A percentile compares a stretch with the other conserved stretches of the same genome.
Evolutionary conservation across 257 asterid species (phyloP).

Genomic region (Solanum dulcamara): DNA sequence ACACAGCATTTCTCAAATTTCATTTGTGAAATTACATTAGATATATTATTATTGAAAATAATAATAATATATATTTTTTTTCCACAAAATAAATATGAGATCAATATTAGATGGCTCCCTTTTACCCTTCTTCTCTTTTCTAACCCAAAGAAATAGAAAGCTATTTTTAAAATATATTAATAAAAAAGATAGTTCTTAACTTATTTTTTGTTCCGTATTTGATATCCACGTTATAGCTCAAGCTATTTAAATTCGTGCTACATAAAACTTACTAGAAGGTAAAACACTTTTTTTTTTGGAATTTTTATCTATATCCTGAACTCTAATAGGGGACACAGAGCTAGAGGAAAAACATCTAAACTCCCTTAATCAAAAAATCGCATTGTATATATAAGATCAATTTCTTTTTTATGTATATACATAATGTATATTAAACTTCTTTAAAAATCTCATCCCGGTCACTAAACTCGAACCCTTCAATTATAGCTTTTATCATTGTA

Average conservation of each 20-base stretch:
- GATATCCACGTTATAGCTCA: neutral
- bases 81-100: too few relatives aligned
- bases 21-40: too few relatives aligned
- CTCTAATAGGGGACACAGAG: neutral
- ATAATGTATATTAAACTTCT: neutral
- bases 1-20: too few relatives aligned
- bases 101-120: too few relatives aligned
- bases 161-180: too few relatives aligned
- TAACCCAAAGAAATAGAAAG: too few relatives aligned
- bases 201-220: neutral
- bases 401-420: accelerated
- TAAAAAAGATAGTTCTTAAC: neutral
- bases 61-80: too few relatives aligned
- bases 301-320: neutral
- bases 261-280: neutral
- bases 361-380: neutral
- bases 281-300: neutral
- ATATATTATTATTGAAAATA: too few relatives aligned
- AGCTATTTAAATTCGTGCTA: neutral
- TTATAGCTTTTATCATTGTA: too few relatives aligned
- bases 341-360: neutral
- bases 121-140: too few relatives aligned
- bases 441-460: neutral
- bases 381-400: neutral
- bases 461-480: neutral